These are phyloP conservation scores for Hanseniaspora thailandica DNA, from an alignment of 805 yeast species.

Conservation along the genomic window DNA sequence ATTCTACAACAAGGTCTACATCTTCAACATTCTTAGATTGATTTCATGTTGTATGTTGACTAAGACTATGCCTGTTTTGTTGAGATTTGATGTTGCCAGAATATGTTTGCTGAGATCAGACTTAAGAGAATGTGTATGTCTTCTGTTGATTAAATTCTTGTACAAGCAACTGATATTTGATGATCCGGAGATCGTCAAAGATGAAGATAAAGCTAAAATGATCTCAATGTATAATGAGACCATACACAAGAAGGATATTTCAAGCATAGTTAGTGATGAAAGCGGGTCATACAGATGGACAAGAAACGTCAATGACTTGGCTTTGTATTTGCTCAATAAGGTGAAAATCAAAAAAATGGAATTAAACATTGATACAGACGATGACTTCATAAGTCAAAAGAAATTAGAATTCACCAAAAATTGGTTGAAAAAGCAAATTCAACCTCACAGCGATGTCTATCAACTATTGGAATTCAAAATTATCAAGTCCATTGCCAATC, in stretches of 20 bases:
- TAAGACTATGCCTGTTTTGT: conserved; percentile 68
- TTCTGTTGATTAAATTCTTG: conserved; percentile 58
- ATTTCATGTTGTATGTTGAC: conserved; percentile 72
- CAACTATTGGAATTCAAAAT: conserved; percentile 60
- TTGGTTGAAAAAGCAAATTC: conserved; percentile 78
- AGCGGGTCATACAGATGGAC: conserved; percentile 88
- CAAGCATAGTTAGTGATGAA: conserved; percentile 72
- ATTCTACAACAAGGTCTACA: conserved; percentile 33
- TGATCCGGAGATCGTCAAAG: conserved; percentile 21
- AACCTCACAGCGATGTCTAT: conserved; percentile 68
- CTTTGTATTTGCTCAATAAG: conserved; percentile 38
- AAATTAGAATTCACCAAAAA: conserved; percentile 47
- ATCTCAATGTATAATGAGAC: conserved; percentile 31
- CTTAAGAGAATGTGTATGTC: conserved; percentile 71
- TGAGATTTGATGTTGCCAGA: conserved; percentile 75
- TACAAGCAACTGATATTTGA: conserved; percentile 53
- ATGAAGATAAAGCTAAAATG: conserved; percentile 28
- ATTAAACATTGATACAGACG: conserved; percentile 8
- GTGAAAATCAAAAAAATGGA: conserved; percentile 24
- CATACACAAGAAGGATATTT: conserved; percentile 54
- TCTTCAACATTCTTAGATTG: conserved; percentile 47
- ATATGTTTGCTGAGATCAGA: conserved; percentile 70
- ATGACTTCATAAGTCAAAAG: conserved; percentile 20
- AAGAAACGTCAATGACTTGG: conserved; percentile 58
- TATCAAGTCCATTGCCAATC: conserved; percentile 13